Percentiles rank a stretch among this genome's conserved stretches.
phyloP scores from a whole-genome alignment of 345 rosid species.

The Salix exigua region DNA sequence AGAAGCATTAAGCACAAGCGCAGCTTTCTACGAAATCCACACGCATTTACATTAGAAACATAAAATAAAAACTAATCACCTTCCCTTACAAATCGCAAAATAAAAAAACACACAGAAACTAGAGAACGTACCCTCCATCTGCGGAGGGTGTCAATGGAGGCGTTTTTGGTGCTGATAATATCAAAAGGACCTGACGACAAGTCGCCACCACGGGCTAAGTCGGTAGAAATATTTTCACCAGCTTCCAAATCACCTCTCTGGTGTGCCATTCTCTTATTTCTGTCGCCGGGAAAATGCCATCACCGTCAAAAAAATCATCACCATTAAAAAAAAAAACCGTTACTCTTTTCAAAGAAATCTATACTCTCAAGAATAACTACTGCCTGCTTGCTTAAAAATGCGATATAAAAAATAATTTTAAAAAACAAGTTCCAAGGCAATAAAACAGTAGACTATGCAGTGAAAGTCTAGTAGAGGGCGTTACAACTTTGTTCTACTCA shows the following conservation, averaged over 20 bases:
- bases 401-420: not conserved
- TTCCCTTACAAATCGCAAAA: not conserved
- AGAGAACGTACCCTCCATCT: slow-evolving; percentile 24
- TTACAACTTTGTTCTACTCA: not conserved
- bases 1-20: slow-evolving; percentile 90
- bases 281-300: slow-evolving; percentile 40
- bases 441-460: not conserved
- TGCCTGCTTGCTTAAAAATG: not conserved
- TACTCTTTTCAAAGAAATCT: not conserved
- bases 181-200: slow-evolving; percentile 17
- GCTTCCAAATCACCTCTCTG: slow-evolving; percentile 16
- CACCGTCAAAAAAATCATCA: slow-evolving; percentile 11
- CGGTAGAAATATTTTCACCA: slow-evolving; percentile 1
- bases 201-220: not conserved
- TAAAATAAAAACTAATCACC: not conserved
- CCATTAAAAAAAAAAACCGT: not conserved
- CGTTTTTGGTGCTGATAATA: slow-evolving; percentile 27
- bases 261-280: slow-evolving; percentile 9
- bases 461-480: not conserved
- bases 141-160: slow-evolving; percentile 23
- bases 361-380: no score
- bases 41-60: not conserved
- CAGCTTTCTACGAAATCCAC: slow-evolving; percentile 61
- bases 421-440: not conserved
- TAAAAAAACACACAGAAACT: not conserved